Base-by-base conservation (phyloP, 2,329 filamentous ascomycete genomes). In the Ophiocordyceps sinensis region DNA sequence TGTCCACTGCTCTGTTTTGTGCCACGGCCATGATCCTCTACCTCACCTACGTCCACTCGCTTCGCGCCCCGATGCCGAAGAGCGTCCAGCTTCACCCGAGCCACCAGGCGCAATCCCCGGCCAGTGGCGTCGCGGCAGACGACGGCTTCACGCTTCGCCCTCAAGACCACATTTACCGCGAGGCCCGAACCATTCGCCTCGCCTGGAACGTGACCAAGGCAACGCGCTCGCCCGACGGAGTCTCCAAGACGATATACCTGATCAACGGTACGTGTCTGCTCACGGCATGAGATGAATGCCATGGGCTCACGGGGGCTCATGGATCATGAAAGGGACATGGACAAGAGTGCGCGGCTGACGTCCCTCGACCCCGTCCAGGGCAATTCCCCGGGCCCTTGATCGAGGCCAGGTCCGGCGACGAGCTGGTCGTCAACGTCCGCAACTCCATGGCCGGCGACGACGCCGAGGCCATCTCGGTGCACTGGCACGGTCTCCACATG, bases 401-500 rank as follows among this genome's bases (percentile, higher is more conserved):
- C 40, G 64, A 68, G 49, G 66, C 62, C 8, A 62, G 62, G 44
- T 54, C 53, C 2, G 66, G 66, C 10, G 67, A 70, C 46, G 59
- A 57, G 17, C 47, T 70, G 32, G 52, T 60, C 3, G 57, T 69
- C 13, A 50, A 50, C 4, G 63, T 69, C 5, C 52, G 57, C 39
- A 68, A 68, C 49, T 47, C 47, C 32, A 14, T 35, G 9, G 56
- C 66, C 49, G 28, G 46, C 13, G 42, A 44, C 21, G 6, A 31
- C 10, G 32, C 26, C 8, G 37, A 45, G 13, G 37, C 28, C 0
- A 63, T 84, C 13, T 35, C 32, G 9, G 32, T 35, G 14, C 80
- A 85, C 51, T 85, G 78, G 61, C 80, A 85, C 51, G 80, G 80
- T 15, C 64, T 84, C 46, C 75, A 73, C 49, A 77, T 82, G 57